A percentile compares a stretch with the other conserved stretches of the same genome.
Evolutionary conservation across 2,329 filamentous ascomycete species (phyloP).

Genomic region (Colletotrichum australisinense): DNA sequence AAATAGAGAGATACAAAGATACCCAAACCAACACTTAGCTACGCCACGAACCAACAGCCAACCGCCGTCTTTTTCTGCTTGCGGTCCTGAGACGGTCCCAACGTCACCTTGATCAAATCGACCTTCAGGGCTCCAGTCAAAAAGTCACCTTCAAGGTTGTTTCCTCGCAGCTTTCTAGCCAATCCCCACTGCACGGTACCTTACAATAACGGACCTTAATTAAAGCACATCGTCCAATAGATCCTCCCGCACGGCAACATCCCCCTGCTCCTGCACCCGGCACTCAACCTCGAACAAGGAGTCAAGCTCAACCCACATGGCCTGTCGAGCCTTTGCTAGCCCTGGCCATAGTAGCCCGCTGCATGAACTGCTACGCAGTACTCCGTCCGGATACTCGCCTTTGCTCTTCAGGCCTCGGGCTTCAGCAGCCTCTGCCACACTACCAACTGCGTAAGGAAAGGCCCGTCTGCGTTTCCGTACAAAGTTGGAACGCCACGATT

Average conservation of each 20-base stretch:
- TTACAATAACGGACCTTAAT: conserved; percentile 31
- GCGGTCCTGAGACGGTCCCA: conserved; percentile 9
- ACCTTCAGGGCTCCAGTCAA: not conserved
- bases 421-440: not conserved
- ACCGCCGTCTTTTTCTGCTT: not conserved
- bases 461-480: not conserved
- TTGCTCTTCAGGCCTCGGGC: not conserved
- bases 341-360: conserved; percentile 20
- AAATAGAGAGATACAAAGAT: not conserved
- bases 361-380: conserved; percentile 10
- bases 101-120: conserved; percentile 9
- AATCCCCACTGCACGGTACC: conserved; percentile 26
- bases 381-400: not conserved
- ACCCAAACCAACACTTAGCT: not conserved
- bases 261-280: conserved; percentile 28
- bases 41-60: not conserved
- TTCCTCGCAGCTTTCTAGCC: conserved; percentile 5
- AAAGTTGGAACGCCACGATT: conserved; percentile 24
- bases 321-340: conserved; percentile 31
- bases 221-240: conserved; percentile 27
- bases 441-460: conserved; percentile 25
- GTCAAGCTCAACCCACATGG: conserved; percentile 30
- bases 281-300: conserved; percentile 37
- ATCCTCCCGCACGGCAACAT: conserved; percentile 22
- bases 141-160: conserved; percentile 1